These are phyloP conservation scores for Citrullus amarus DNA, from an alignment of 306 rosid species.

Conservation along the genomic window DNA sequence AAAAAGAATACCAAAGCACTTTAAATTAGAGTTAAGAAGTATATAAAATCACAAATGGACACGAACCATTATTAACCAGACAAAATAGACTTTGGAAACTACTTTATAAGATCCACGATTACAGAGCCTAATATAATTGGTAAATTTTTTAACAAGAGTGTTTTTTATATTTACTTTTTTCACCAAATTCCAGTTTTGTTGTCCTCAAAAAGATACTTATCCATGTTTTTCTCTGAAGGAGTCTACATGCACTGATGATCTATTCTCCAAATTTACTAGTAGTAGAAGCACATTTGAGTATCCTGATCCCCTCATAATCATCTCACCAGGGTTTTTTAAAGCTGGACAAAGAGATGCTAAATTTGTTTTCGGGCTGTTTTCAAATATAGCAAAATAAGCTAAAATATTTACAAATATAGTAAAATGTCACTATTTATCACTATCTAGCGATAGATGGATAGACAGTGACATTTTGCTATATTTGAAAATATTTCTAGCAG, in stretches of 20 bases:
- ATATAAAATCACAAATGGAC: background rate
- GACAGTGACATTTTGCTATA: too few relatives aligned
- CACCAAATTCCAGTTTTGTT: background rate
- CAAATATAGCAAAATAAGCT: too few relatives aligned
- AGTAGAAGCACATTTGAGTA: background rate
- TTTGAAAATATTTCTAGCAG: too few relatives aligned
- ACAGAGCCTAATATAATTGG: background rate
- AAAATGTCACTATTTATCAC: too few relatives aligned
- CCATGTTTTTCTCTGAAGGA: background rate
- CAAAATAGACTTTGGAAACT: background rate
- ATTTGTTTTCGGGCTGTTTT: background rate
- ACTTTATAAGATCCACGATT: background rate
- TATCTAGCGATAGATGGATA: too few relatives aligned
- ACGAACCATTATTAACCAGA: background rate
- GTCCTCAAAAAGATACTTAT: background rate
- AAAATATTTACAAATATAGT: too few relatives aligned
- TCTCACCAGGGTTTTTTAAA: background rate
- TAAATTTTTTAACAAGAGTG: background rate
- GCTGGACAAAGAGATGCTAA: background rate
- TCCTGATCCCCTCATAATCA: background rate
- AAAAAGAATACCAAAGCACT: background rate
- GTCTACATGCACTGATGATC: background rate
- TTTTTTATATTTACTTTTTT: background rate
- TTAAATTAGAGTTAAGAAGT: background rate
- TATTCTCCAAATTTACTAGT: background rate